Evolutionary conservation across 108 stramenopile species (phyloP).

Genomic region (Cyclotella sp.): DNA sequence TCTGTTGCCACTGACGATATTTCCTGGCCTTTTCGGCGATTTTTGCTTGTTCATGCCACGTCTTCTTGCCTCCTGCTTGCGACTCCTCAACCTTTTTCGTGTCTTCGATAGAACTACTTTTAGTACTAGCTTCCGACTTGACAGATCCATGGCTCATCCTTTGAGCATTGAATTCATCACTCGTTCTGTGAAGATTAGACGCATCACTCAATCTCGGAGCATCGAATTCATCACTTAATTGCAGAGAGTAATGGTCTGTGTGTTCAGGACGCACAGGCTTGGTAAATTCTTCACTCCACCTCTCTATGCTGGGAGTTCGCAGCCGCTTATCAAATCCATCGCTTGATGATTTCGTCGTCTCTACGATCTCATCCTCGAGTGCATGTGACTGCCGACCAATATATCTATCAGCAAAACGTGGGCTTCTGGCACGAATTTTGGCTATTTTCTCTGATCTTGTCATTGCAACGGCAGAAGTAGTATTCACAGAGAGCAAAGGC

Average conservation of each 20-base stretch:
- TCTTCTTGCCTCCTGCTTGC: neutral
- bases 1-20: conserved; percentile 12
- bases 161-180: neutral
- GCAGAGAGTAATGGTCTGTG: no score
- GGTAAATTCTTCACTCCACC: conserved; percentile 2
- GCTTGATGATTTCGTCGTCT: neutral
- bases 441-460: neutral
- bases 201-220: conserved; percentile 5
- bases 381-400: neutral
- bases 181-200: neutral
- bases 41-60: neutral
- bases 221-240: neutral
- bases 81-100: neutral
- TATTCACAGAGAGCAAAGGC: neutral
- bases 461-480: neutral
- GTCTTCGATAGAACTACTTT: neutral
- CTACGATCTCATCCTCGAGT: neutral
- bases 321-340: neutral
- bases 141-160: conserved; percentile 5
- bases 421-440: conserved; percentile 11
- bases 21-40: conserved; percentile 8
- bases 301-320: neutral
- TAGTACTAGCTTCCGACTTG: neutral
- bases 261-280: no score
- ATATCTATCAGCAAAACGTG: conserved; percentile 1